Evolutionary conservation across 192 early-diverging fungal genomes (phyloP).

Genomic region (Coemansia sp.): DNA sequence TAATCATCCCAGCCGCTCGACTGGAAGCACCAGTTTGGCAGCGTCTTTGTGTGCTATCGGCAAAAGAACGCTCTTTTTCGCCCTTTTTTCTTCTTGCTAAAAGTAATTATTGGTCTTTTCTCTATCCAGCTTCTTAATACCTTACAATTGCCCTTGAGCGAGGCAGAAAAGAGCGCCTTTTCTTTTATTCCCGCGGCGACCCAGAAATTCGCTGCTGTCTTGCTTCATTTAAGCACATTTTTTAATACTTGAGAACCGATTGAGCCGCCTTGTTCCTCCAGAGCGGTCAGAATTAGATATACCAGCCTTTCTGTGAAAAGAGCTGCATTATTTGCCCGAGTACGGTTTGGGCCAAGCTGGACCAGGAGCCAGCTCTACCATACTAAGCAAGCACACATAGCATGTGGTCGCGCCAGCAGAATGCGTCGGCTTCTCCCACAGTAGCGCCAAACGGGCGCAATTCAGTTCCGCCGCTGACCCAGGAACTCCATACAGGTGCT

Average conservation of each 20-base stretch:
- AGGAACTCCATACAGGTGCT: background rate
- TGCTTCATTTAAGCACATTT: too few species aligned
- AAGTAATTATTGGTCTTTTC: background rate
- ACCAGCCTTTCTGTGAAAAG: too few species aligned
- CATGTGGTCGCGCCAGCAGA: conserved; percentile 9
- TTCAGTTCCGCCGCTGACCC: background rate
- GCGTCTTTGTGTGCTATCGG: background rate
- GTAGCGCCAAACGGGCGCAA: background rate
- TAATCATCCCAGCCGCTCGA: too few species aligned
- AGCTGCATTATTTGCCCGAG: too few species aligned
- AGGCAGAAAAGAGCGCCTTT: background rate
- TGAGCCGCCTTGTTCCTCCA: too few species aligned
- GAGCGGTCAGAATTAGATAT: too few species aligned
- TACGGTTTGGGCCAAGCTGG: too few species aligned
- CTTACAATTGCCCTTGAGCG: background rate
- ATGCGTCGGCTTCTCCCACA: conserved; percentile 5
- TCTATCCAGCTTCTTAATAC: background rate
- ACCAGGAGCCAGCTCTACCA: too few species aligned
- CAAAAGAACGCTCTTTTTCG: background rate
- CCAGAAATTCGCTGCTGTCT: too few species aligned
- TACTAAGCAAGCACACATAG: background rate
- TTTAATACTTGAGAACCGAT: too few species aligned
- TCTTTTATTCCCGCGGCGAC: background rate
- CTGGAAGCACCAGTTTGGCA: too few species aligned
- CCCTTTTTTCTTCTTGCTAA: background rate